Evolutionary conservation across 345 rosid genomes (phyloP).

Genomic region (Euphorbia tirucalli): DNA sequence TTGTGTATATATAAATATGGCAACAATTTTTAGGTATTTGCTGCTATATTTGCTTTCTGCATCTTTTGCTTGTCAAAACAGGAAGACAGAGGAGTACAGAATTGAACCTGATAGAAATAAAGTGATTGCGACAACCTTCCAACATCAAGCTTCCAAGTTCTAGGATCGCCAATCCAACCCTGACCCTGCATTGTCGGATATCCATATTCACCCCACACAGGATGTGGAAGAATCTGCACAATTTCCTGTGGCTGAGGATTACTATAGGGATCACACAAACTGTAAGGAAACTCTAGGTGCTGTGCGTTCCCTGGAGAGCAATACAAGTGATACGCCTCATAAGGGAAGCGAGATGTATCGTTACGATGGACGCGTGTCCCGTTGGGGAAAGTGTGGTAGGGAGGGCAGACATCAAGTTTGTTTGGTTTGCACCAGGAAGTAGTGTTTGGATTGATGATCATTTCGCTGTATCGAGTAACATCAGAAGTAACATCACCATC

Average conservation of each 20-base stretch:
- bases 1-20: too few relatives aligned
- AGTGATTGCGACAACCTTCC: conserved; percentile 28
- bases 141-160: conserved; percentile 32
- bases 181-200: conserved; percentile 28
- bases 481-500: conserved; percentile 27
- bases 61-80: not conserved
- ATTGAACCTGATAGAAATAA: conserved; percentile 29
- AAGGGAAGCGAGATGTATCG: conserved; percentile 23
- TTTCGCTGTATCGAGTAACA: conserved; percentile 29
- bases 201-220: conserved; percentile 33
- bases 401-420: conserved; percentile 24
- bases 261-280: conserved; percentile 29
- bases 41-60: not conserved
- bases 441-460: conserved; percentile 25
- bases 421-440: conserved; percentile 25
- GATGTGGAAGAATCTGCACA: conserved; percentile 28
- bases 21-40: too few relatives aligned
- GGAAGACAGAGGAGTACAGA: not conserved
- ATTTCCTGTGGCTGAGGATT: conserved; percentile 34
- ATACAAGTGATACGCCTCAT: conserved; percentile 23
- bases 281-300: conserved; percentile 19
- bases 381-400: conserved; percentile 26
- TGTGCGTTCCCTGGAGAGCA: conserved; percentile 28
- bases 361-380: conserved; percentile 26
- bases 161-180: conserved; percentile 31